Conservation (phyloP, 495 filamentous ascomycete genomes). For the Neurospora sp. region DNA sequence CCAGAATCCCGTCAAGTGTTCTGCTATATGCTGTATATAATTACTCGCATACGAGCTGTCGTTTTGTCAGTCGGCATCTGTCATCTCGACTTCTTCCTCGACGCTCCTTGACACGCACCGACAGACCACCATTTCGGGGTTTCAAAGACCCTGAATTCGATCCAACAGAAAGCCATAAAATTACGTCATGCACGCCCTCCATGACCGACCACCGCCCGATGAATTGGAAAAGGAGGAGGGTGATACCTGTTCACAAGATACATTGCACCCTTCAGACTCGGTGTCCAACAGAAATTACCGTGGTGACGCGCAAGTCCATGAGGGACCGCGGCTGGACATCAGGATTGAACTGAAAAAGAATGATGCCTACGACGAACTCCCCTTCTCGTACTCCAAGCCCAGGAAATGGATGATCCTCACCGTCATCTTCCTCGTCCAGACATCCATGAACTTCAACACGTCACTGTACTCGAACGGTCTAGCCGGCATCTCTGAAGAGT, state of each 20-base stretch:
- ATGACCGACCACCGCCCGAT: background rate
- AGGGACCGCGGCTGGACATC: background rate
- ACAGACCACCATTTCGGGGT: background rate
- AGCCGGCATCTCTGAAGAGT: constrained; percentile 48
- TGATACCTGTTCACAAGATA: background rate
- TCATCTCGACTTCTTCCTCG: background rate
- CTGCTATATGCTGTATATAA: background rate
- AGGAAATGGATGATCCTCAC: constrained; percentile 70
- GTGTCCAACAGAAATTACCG: background rate
- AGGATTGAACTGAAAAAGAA: constrained; percentile 53
- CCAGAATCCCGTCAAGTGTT: background rate
- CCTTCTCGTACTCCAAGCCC: constrained; percentile 51
- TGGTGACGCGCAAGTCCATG: constrained; percentile 1
- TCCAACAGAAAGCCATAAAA: background rate
- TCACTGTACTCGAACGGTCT: constrained; percentile 62
- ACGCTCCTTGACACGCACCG: background rate
- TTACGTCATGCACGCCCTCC: background rate
- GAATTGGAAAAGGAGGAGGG: background rate
- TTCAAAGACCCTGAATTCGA: background rate
- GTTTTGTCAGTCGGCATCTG: background rate
- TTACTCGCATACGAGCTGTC: background rate
- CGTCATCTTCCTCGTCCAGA: constrained; percentile 66
- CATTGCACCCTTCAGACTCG: background rate
- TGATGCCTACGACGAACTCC: constrained; percentile 55
- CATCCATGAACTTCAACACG: constrained; percentile 82